Base-by-base conservation (phyloP, 768 basidiomycete species). In the Calocybe gangraenosa region DNA sequence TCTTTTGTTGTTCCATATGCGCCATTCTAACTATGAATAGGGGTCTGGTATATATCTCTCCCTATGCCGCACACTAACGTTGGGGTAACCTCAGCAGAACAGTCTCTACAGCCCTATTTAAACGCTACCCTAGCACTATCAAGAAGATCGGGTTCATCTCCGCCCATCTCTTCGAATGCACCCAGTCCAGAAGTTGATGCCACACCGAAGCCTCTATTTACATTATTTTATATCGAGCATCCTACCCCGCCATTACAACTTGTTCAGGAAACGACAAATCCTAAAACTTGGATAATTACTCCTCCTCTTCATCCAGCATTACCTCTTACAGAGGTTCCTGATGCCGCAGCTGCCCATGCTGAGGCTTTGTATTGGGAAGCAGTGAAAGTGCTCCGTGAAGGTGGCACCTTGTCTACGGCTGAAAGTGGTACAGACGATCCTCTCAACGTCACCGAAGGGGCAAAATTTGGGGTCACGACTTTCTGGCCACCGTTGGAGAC, bases 41-140 rank as follows among this genome's bases (percentile, higher is more conserved):
- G 72, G 70, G 69, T 84, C n/a, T 28, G 83, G 7, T 79, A 83
- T 58, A 62, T 85, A 33, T 63, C 69, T 0, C 70, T 83, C 50
- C 78, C 82, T 10, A 58, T 81, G 22, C 34, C 50, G n/a, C 50
- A 48, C 5, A 35, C 31, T 23, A 40, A 52, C 15, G 37, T 47
- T 11, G 40, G 47, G 7, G 22, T 48, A 6, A 34, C 48, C 36
- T 66, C 63, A 23, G 66, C 71, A 36, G 69, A 75, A 59, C 61
- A 49, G 28, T 57, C 78, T 13, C 66, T 82, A 6, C 61, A 55
- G 40, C 84, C 85, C 4, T 90, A 87, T 58, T 65, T 88, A 10
- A 57, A 73, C 33, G 71, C 70, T 1, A 58, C 75, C 1, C 63
- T 83, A 14, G 50, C 62, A 10, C 59, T 74, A 18, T 45, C 52